Percentiles rank a stretch among this genome's conserved stretches.
Evolutionary conservation across 768 basidiomycete species (phyloP).

Genomic region (Russula ochroleuca): DNA sequence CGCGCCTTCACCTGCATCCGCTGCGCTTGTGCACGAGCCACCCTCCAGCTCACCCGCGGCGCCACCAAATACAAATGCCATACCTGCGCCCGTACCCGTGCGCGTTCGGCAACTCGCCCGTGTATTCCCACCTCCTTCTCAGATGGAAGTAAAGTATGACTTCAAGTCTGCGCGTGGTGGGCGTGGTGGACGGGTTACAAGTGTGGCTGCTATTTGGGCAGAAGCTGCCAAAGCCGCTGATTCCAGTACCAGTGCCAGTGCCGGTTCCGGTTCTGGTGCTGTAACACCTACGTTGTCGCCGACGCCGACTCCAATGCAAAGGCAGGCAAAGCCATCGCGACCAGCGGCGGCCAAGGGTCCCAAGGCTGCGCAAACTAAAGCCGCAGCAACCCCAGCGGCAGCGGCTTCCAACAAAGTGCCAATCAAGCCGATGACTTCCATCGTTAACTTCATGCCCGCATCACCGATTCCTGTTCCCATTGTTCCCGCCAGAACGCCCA

Average conservation of each 20-base stretch:
- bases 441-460: background rate
- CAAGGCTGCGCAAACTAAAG: background rate
- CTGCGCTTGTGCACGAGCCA: background rate
- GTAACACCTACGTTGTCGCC: constrained; percentile 20
- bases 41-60: background rate
- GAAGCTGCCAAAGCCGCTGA: background rate
- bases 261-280: background rate
- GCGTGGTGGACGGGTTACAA: constrained; percentile 65
- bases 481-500: too few species aligned
- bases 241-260: background rate
- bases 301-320: constrained; percentile 19
- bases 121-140: constrained; percentile 25
- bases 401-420: background rate
- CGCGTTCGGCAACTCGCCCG: constrained; percentile 1
- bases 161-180: constrained; percentile 75
- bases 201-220: constrained; percentile 76
- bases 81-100: background rate
- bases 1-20: background rate
- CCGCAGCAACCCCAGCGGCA: background rate
- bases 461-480: background rate
- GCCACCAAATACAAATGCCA: background rate
- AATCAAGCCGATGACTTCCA: constrained; percentile 2
- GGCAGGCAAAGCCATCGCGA: background rate
- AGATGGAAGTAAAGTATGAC: constrained; percentile 61
- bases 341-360: background rate